Conservation (phyloP, 495 filamentous ascomycete genomes). For the Articulospora tetracladia region DNA sequence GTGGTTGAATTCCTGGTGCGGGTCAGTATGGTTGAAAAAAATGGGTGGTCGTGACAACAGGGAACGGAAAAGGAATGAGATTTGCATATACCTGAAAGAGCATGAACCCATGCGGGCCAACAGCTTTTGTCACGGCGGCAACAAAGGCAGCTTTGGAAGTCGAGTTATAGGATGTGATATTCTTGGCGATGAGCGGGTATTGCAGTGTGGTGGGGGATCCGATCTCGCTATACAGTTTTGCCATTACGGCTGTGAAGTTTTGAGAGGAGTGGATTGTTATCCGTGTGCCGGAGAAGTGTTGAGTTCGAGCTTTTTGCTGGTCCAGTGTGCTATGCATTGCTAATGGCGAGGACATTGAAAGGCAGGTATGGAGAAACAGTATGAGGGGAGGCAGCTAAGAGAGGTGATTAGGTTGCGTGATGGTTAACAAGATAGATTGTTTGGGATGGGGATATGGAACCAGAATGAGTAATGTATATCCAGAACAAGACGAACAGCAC, state of each 20-base stretch:
- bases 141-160: background rate
- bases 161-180: background rate
- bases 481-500: too few species aligned
- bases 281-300: background rate
- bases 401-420: background rate
- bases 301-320: background rate
- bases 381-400: too few species aligned
- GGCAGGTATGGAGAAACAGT: background rate
- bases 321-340: background rate
- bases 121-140: background rate
- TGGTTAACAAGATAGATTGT: too few species aligned
- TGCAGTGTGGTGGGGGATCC: background rate
- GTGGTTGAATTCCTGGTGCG: conserved; percentile 14
- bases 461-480: too few species aligned
- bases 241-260: background rate
- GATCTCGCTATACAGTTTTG: background rate
- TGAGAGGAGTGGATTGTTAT: background rate
- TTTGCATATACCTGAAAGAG: conserved; percentile 11
- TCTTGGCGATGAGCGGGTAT: background rate
- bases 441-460: too few species aligned
- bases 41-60: background rate
- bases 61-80: background rate
- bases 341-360: background rate
- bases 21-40: too few species aligned
- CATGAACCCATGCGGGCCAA: conserved; percentile 20